Base-by-base conservation (phyloP, 2,329 filamentous ascomycete genomes). In the Sporothrix globosa region DNA sequence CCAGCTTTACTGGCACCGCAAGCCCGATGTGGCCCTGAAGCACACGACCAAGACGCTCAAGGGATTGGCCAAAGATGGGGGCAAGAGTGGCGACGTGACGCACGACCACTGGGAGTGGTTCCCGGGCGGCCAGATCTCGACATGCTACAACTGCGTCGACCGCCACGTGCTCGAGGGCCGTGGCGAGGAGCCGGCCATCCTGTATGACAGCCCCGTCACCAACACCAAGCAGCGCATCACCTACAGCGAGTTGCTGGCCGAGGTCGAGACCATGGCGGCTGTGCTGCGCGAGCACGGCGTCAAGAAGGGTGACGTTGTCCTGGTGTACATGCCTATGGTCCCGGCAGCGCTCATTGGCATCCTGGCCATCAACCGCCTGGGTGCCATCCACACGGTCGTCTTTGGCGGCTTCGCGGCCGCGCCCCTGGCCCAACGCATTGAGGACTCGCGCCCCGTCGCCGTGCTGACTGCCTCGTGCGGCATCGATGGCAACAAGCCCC, bases 271-370 rank as follows among this genome's bases (percentile, higher is more conserved):
- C 5, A 86, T 96, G 67, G 93, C 94, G 0, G 93, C 92, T 0
- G 93, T 93, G 1, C 80, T 98, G 76, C 83, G 90, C 69, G 92
- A 96, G 78, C 90, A 95, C 76, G 93, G 93, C 0, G 91, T 97
- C 5, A 84, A 85, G 74, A 92, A 87, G 79, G 93, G 94, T 1
- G 92, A 97, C 81, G 91, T 96, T 0, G 92, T 97, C 6, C 85
- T 97, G 73, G 87, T 97, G 39, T 98, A 97, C 80, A 97, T 97
- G 94, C 94, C 94, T 69, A 97, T 97, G 94, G 92, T 97, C 56
- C 94, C 95, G 0, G 90, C 92, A 0, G 92, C 93, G 1, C 79
- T 97, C n/a, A 88, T 96, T 73, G 94, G 91, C 11, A 93, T 96
- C 74, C 87, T 97, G 4, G 93, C 95, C 30, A 87, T 91, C 71